A percentile compares a stretch with the other conserved stretches of the same genome.
Conservation (phyloP, 1,139 yeast genomes). For the Kazachstania sp. region DNA sequence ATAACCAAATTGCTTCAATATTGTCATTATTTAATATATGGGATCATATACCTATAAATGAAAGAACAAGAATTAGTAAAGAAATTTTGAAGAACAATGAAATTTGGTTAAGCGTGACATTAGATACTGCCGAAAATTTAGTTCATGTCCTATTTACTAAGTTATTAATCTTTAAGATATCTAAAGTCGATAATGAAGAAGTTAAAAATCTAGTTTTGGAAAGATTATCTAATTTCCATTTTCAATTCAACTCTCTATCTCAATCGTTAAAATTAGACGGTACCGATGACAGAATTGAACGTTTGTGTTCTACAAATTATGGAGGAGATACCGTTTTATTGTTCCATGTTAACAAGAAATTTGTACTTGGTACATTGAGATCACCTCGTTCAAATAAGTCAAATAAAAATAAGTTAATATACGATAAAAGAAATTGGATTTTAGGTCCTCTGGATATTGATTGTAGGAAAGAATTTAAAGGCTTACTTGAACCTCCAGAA, state of each 20-base stretch:
- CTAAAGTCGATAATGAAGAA: not conserved
- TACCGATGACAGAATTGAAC: not conserved
- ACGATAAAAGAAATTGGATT: slow-evolving; percentile 4
- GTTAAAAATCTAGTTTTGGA: not conserved
- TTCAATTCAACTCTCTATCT: not conserved
- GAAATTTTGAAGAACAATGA: slow-evolving; percentile 7
- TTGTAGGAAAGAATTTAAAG: not conserved
- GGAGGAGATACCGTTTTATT: slow-evolving; percentile 5
- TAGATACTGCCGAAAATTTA: slow-evolving; percentile 5
- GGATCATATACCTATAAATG: slow-evolving; percentile 15
- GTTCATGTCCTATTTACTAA: slow-evolving; percentile 10
- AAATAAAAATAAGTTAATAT: not conserved
- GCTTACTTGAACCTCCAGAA: slow-evolving; percentile 3
- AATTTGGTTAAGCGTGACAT: not conserved
- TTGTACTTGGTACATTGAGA: slow-evolving; percentile 8
- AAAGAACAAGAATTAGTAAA: slow-evolving; percentile 6
- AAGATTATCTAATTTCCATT: not conserved
- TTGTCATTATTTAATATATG: slow-evolving; percentile 27
- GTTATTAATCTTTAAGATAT: slow-evolving; percentile 5
- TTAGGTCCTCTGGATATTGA: slow-evolving; percentile 5
- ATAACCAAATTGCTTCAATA: slow-evolving; percentile 23
- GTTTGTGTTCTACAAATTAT: not conserved
- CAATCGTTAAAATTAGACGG: not conserved
- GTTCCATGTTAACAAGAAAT: slow-evolving; percentile 12
- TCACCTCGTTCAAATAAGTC: not conserved